A percentile compares a stretch with the other conserved stretches of the same genome.
Evolutionary conservation across 2,329 filamentous ascomycete species (phyloP).

Genomic region (Phoma herbarum): DNA sequence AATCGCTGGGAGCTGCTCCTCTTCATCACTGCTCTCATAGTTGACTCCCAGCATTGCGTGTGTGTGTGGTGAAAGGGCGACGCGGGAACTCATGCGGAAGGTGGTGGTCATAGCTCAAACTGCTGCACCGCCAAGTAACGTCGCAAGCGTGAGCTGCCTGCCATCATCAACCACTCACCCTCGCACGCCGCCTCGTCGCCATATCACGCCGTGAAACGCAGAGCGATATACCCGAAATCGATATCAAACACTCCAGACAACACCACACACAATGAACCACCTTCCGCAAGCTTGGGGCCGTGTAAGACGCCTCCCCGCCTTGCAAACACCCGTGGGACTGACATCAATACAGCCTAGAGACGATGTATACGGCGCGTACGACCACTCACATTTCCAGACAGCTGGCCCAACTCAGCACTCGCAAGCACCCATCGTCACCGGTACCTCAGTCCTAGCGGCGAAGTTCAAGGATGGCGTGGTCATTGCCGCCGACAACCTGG

Average conservation of each 20-base stretch:
- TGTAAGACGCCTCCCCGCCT: slow-evolving; percentile 55
- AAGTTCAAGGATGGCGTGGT: slow-evolving; percentile 98
- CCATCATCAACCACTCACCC: slow-evolving; percentile 31
- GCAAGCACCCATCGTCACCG: slow-evolving; percentile 91
- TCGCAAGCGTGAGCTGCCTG: slow-evolving; percentile 43
- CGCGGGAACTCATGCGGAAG: slow-evolving; percentile 2
- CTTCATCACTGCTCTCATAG: slow-evolving; percentile 59
- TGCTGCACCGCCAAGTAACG: slow-evolving; percentile 15
- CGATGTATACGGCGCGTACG: slow-evolving; percentile 95
- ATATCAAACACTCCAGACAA: slow-evolving; percentile 1
- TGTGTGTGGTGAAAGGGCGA: slow-evolving; percentile 5
- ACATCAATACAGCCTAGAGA: slow-evolving; percentile 78
- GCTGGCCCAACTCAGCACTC: slow-evolving; percentile 78
- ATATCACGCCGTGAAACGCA: neutral
- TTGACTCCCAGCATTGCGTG: slow-evolving; percentile 53
- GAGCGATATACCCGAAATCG: neutral
- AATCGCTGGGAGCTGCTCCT: slow-evolving; percentile 51
- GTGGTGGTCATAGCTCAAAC: slow-evolving; percentile 4
- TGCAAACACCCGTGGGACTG: slow-evolving; percentile 27
- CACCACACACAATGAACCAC: slow-evolving; percentile 65
- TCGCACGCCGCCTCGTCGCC: slow-evolving; percentile 24
- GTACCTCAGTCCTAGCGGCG: slow-evolving; percentile 91
- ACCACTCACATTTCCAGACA: slow-evolving; percentile 81
- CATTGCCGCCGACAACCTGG: slow-evolving; percentile 95
- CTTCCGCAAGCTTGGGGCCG: slow-evolving; percentile 72